Evolutionary conservation across 2,329 filamentous ascomycete genomes (phyloP).

Genomic region (Cryoendolithus antarcticus): DNA sequence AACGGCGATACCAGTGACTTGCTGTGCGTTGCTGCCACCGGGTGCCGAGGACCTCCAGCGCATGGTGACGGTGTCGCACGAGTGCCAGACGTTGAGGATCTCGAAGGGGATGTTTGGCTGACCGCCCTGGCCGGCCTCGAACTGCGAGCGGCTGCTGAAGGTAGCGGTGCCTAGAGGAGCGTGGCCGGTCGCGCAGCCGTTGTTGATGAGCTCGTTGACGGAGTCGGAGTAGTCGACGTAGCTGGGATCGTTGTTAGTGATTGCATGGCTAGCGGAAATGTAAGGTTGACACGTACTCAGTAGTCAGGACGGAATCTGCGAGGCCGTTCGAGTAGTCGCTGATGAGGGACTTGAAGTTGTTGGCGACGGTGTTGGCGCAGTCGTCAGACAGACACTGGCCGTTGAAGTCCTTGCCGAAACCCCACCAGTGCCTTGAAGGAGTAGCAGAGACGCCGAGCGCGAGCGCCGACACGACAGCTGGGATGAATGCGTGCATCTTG

Average conservation of each 20-base stretch:
- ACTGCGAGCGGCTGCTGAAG: slow-evolving; percentile 15
- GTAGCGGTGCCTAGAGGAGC: slow-evolving; percentile 14
- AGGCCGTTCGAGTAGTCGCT: slow-evolving; percentile 18
- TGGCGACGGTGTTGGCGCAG: slow-evolving; percentile 14
- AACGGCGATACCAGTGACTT: slow-evolving; percentile 21
- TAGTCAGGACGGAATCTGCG: slow-evolving; percentile 16
- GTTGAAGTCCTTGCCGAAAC: background rate
- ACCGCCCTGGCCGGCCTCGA: slow-evolving; percentile 15
- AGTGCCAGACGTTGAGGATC: slow-evolving; percentile 21
- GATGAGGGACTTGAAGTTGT: slow-evolving; percentile 22
- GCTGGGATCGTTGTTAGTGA: slow-evolving; percentile 3
- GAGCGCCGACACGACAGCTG: too few species aligned
- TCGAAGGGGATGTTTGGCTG: slow-evolving; percentile 20
- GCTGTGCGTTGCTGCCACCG: slow-evolving; percentile 12
- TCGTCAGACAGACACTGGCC: slow-evolving; percentile 14
- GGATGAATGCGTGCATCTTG: too few species aligned
- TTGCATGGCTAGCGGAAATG: too few species aligned
- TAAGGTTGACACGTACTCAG: slow-evolving; percentile 2
- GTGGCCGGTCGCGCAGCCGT: slow-evolving; percentile 16
- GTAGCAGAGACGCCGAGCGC: too few species aligned
- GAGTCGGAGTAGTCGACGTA: slow-evolving; percentile 24
- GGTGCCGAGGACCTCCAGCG: slow-evolving; percentile 19
- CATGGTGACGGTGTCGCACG: slow-evolving; percentile 19
- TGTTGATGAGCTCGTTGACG: slow-evolving; percentile 23
- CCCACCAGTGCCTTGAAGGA: too few species aligned